These are phyloP conservation scores for Quercus rubra DNA, from an alignment of 306 rosid genomes.

Conservation along the genomic window DNA sequence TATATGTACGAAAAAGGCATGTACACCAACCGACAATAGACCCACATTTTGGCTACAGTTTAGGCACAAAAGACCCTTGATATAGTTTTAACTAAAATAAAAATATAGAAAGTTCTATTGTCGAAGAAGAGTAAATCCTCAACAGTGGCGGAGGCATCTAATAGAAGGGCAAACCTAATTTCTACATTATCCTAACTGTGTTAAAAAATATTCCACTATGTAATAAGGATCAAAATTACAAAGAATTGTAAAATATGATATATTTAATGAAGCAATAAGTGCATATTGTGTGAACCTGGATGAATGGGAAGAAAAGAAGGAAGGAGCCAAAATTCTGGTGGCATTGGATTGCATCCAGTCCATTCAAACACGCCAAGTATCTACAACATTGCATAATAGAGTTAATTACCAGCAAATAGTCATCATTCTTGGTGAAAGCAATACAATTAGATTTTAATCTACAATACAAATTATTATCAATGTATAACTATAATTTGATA, in stretches of 20 bases:
- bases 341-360: slow-evolving; percentile 17
- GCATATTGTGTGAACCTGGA: background rate
- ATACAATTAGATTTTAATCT: too few species aligned
- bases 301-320: slow-evolving; percentile 7
- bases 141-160: background rate
- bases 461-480: too few species aligned
- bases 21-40: slow-evolving; percentile 69
- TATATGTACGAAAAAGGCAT: slow-evolving; percentile 83
- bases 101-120: background rate
- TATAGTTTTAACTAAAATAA: background rate
- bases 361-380: slow-evolving; percentile 24
- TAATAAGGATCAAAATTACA: background rate
- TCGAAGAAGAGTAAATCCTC: background rate
- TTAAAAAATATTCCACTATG: background rate
- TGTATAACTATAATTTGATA: too few species aligned
- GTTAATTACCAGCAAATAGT: background rate
- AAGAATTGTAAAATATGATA: background rate
- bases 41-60: slow-evolving; percentile 78
- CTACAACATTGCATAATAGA: slow-evolving; percentile 29
- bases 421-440: background rate
- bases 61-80: too few species aligned
- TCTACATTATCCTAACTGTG: background rate
- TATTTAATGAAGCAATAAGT: too few species aligned
- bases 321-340: slow-evolving; percentile 19
- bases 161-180: background rate